Conservation (phyloP, 2,329 filamentous ascomycete species). For the Colletotrichum ledebouriae region DNA sequence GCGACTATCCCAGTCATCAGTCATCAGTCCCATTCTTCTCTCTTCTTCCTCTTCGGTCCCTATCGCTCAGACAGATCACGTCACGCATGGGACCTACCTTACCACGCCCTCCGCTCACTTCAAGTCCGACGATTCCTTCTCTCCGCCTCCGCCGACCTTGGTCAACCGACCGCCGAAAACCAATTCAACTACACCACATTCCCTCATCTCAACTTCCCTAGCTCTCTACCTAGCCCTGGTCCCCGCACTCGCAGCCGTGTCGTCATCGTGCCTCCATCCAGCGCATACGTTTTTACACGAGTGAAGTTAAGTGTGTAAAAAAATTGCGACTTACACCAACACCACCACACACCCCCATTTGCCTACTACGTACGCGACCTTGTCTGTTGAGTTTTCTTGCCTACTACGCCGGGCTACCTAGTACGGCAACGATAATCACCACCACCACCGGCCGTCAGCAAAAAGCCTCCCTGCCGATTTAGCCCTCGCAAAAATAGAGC, state of each 20-base stretch:
- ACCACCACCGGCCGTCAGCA: conserved; percentile 13
- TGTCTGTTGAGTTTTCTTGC: background rate
- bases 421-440: conserved; percentile 22
- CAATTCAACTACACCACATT: conserved; percentile 5
- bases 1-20: conserved; percentile 21
- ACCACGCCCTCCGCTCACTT: background rate
- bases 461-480: conserved; percentile 28
- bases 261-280: conserved; percentile 41
- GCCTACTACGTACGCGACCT: conserved; percentile 2
- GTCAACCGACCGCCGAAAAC: conserved; percentile 23
- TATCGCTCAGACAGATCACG: conserved; percentile 6
- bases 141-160: conserved; percentile 7
- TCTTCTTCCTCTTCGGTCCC: conserved; percentile 1
- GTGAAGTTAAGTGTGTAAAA: conserved; percentile 21
- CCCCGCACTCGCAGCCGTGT: conserved; percentile 38
- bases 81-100: background rate
- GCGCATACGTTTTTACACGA: conserved; percentile 25
- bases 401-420: conserved; percentile 5
- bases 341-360: conserved; percentile 6
- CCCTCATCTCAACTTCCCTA: conserved; percentile 11
- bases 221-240: conserved; percentile 15
- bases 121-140: conserved; percentile 13
- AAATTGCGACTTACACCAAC: conserved; percentile 30
- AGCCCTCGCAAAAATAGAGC: conserved; percentile 25
- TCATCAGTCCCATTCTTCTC: conserved; percentile 13